Conservation (phyloP, 768 basidiomycete genomes). For the Boletales sp. region DNA sequence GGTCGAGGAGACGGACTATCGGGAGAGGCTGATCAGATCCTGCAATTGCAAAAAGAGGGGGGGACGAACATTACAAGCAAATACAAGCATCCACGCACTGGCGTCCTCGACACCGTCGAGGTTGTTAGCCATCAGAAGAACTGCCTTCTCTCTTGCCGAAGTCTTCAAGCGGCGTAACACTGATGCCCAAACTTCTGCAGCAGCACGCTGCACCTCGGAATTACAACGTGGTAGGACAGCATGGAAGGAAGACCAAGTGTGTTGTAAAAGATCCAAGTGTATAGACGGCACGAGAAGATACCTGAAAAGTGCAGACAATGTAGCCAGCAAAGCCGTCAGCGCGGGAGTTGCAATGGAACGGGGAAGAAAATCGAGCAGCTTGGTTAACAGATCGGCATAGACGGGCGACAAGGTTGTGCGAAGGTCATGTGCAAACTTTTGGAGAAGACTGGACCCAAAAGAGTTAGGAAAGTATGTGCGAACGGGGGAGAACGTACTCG, state of each 20-base stretch:
- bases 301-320: constrained; percentile 67
- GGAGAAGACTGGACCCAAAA: constrained; percentile 52
- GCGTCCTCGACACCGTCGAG: constrained; percentile 55
- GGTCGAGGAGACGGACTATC: constrained; percentile 75
- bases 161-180: constrained; percentile 70
- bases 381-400: constrained; percentile 52
- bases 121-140: constrained; percentile 51
- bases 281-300: constrained; percentile 66
- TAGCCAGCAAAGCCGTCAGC: constrained; percentile 61
- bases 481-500: constrained; percentile 49
- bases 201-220: constrained; percentile 69
- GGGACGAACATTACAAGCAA: constrained; percentile 66
- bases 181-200: constrained; percentile 87
- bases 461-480: constrained; percentile 6
- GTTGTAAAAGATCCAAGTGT: constrained; percentile 47
- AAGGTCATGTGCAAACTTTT: constrained; percentile 76
- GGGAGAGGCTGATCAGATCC: background rate
- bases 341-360: constrained; percentile 57
- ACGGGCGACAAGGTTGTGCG: constrained; percentile 69
- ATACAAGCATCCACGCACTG: constrained; percentile 70
- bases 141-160: constrained; percentile 51
- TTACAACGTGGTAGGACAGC: constrained; percentile 54
- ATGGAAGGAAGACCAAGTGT: constrained; percentile 58
- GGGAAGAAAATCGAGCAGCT: constrained; percentile 54
- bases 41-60: constrained; percentile 5